Percentiles rank a stretch among this genome's conserved stretches.
Evolutionary conservation across 768 basidiomycete genomes (phyloP).

Genomic region (Psilocybe subaeruginosa): DNA sequence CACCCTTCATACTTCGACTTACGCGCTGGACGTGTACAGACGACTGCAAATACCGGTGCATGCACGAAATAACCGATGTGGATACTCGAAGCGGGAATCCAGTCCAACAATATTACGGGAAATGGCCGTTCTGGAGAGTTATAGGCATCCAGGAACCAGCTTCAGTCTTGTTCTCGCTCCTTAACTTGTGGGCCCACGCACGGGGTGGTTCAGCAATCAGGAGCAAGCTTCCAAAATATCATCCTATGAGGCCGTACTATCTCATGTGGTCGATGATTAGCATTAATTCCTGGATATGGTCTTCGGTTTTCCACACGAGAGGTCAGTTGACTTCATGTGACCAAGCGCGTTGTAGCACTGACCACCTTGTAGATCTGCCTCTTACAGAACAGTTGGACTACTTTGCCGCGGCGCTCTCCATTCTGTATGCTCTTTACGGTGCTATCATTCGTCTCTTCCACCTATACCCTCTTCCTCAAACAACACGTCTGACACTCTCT

Average conservation of each 20-base stretch:
- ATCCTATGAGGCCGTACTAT: conserved; percentile 77
- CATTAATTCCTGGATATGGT: conserved; percentile 94
- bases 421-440: conserved; percentile 80
- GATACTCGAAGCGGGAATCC: conserved; percentile 42
- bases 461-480: conserved; percentile 54
- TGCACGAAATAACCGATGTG: conserved; percentile 72
- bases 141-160: conserved; percentile 95
- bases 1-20: conserved; percentile 60
- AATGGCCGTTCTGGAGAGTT: conserved; percentile 95
- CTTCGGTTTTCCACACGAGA: conserved; percentile 88
- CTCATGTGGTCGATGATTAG: conserved; percentile 67
- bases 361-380: conserved; percentile 63
- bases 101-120: conserved; percentile 87
- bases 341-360: not conserved
- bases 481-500: conserved; percentile 27
- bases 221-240: conserved; percentile 47
- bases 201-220: conserved; percentile 57
- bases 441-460: conserved; percentile 77
- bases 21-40: conserved; percentile 88
- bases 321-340: conserved; percentile 49
- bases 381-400: conserved; percentile 92
- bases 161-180: conserved; percentile 86
- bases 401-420: conserved; percentile 88
- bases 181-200: conserved; percentile 79
- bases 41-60: conserved; percentile 90